phyloP scores from a whole-genome alignment of 805 yeast genomes.

The Jamesozyma rosinii region DNA sequence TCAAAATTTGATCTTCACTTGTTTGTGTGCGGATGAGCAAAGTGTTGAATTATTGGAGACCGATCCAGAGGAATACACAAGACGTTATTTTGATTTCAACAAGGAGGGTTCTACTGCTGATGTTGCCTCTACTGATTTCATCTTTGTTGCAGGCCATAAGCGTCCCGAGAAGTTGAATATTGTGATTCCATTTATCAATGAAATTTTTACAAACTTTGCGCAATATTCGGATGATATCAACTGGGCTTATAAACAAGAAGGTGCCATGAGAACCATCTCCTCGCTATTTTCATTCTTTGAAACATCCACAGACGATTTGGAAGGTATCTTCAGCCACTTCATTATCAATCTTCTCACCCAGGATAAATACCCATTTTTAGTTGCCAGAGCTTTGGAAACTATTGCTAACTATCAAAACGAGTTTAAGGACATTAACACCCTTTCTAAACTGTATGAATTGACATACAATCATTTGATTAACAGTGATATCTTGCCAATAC shows the following conservation, averaged over 20 bases:
- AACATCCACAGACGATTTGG: conserved; percentile 41
- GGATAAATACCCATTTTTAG: conserved; percentile 49
- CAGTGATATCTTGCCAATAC: conserved; percentile 56
- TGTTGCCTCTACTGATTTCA: conserved; percentile 67
- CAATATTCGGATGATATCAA: conserved; percentile 29
- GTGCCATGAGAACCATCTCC: conserved; percentile 71
- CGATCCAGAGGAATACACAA: conserved; percentile 77
- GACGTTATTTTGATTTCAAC: conserved; percentile 56
- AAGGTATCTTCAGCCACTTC: conserved; percentile 48
- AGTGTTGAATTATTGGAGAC: conserved; percentile 64
- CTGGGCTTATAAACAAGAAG: conserved; percentile 63
- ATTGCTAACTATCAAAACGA: conserved; percentile 33
- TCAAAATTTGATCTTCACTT: conserved; percentile 63
- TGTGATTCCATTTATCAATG: conserved; percentile 48
- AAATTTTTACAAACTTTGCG: conserved; percentile 33
- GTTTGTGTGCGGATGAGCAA: conserved; percentile 57
- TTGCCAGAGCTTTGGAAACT: conserved; percentile 63
- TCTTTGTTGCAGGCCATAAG: conserved; percentile 50
- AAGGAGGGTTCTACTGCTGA: conserved; percentile 65
- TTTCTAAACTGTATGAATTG: conserved; percentile 35
- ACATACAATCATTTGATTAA: conserved; percentile 33
- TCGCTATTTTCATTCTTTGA: conserved; percentile 41
- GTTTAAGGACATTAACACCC: conserved; percentile 32
- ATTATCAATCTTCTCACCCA: conserved; percentile 56
- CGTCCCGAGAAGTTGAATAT: conserved; percentile 48